Percentiles rank a stretch among this genome's conserved stretches.
Evolutionary conservation across 2,329 filamentous ascomycete species (phyloP).

Genomic region (Pleoardoris graminearum): DNA sequence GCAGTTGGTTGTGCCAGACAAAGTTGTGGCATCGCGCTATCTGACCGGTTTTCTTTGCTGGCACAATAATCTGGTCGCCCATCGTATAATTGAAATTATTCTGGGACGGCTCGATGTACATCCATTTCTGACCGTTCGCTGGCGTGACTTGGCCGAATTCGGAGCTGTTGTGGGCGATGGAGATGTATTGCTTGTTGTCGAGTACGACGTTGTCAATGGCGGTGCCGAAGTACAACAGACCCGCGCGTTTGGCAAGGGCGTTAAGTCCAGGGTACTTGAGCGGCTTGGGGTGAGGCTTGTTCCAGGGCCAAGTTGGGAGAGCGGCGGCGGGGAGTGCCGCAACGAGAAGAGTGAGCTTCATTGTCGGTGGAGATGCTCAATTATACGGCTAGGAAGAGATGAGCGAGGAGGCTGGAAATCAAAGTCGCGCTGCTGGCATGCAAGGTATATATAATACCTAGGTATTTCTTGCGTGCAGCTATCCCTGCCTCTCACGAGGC

Average conservation of each 20-base stretch:
- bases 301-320: slow-evolving; percentile 19
- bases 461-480: background rate
- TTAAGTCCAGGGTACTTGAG: slow-evolving; percentile 47
- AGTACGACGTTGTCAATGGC: slow-evolving; percentile 59
- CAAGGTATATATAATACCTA: background rate
- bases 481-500: background rate
- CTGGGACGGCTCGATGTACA: slow-evolving; percentile 61
- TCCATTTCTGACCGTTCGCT: slow-evolving; percentile 68
- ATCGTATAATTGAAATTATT: slow-evolving; percentile 61
- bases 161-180: slow-evolving; percentile 57
- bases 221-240: slow-evolving; percentile 60
- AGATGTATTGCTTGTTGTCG: slow-evolving; percentile 58
- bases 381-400: background rate
- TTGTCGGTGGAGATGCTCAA: slow-evolving; percentile 12
- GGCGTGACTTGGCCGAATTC: slow-evolving; percentile 70
- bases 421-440: background rate
- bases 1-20: slow-evolving; percentile 59
- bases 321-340: slow-evolving; percentile 24
- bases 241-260: slow-evolving; percentile 59
- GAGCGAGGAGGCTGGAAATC: background rate
- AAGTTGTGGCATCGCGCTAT: slow-evolving; percentile 66
- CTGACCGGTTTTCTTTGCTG: slow-evolving; percentile 48
- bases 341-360: slow-evolving; percentile 30
- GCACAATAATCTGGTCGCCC: slow-evolving; percentile 55
- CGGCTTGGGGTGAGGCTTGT: slow-evolving; percentile 18